Evolutionary conservation across 2,329 filamentous ascomycete genomes (phyloP).

Genomic region (Hyphodiscus sp.): DNA sequence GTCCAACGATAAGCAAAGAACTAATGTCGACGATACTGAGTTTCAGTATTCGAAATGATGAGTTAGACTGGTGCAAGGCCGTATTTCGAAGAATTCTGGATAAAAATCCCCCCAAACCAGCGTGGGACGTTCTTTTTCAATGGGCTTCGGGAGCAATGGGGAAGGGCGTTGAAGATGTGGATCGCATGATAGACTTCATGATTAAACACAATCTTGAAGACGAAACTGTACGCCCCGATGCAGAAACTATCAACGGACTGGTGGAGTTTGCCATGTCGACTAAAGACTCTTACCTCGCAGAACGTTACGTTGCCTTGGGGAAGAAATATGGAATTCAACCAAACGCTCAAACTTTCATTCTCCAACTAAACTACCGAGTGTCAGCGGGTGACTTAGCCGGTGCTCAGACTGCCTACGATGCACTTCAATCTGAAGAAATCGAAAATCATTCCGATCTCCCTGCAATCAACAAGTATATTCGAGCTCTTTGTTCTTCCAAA

Average conservation of each 20-base stretch:
- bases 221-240: slow-evolving; percentile 50
- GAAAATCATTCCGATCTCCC: slow-evolving; percentile 52
- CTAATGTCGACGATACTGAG: slow-evolving; percentile 47
- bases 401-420: slow-evolving; percentile 58
- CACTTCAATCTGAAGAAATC: slow-evolving; percentile 49
- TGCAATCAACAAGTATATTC: slow-evolving; percentile 65
- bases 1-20: slow-evolving; percentile 30
- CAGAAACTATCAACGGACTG: slow-evolving; percentile 68
- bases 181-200: slow-evolving; percentile 66
- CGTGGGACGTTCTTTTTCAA: slow-evolving; percentile 68
- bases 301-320: slow-evolving; percentile 65
- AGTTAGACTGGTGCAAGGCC: slow-evolving; percentile 54
- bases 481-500: slow-evolving; percentile 55
- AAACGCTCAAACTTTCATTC: slow-evolving; percentile 62
- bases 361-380: slow-evolving; percentile 73
- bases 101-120: slow-evolving; percentile 42
- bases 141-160: slow-evolving; percentile 67
- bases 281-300: slow-evolving; percentile 63
- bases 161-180: slow-evolving; percentile 64
- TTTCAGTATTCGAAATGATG: slow-evolving; percentile 53
- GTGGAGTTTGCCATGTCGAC: slow-evolving; percentile 66
- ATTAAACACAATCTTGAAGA: slow-evolving; percentile 41
- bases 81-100: slow-evolving; percentile 45
- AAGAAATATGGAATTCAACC: slow-evolving; percentile 58
- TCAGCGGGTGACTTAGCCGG: slow-evolving; percentile 65